Base-by-base conservation (phyloP, 129 eudicot genomes). In the Helianthus tuberosus region DNA sequence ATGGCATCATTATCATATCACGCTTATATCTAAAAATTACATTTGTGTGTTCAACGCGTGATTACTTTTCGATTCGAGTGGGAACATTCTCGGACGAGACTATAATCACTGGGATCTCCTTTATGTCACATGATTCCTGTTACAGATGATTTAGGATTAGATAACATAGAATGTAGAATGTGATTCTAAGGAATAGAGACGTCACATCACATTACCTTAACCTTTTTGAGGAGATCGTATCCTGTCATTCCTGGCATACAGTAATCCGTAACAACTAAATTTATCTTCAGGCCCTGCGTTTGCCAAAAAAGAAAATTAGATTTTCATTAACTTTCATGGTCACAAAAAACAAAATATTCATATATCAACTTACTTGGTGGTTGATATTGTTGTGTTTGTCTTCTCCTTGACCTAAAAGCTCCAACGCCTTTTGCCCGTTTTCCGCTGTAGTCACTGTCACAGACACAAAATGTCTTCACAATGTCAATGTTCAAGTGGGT, bases 181-280 rank as follows among this genome's bases (percentile, higher is more conserved):
- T 46, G 66, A 75, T 52, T 65, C 8, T 8, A 39, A 13, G 79
- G 72, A 52, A 47, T 7, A 13, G 61, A 36, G 27, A 63, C 49
- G 6, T 62, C 11, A 8, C 63, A 29, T 27, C 25, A 20, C 9
- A 10, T 69, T 79, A 90, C 93, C 96, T 91, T 88, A 64, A 91
- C 76, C 67, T 88, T 91, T 80, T 86, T 91, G 12, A 91, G 96
- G 64, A 88, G 81, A 60, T 91, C 97, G 41, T 86, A 88, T 41
- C 97, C 97, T 35, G 92, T 91, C 96, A 91, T 91, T 67, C 85
- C 96, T 6, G 96, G 91, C 96, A 89, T 89, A 80, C 89, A 84
- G 69, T 86, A 86, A 69, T 89, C 92, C 35, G 97, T 88, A 67
- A 91, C 87, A n/a, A 91, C 86, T 74, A 91, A 66, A 55, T 69